Base-by-base conservation (phyloP, 2,329 filamentous ascomycete species). In the Colletotrichum orbiculare region DNA sequence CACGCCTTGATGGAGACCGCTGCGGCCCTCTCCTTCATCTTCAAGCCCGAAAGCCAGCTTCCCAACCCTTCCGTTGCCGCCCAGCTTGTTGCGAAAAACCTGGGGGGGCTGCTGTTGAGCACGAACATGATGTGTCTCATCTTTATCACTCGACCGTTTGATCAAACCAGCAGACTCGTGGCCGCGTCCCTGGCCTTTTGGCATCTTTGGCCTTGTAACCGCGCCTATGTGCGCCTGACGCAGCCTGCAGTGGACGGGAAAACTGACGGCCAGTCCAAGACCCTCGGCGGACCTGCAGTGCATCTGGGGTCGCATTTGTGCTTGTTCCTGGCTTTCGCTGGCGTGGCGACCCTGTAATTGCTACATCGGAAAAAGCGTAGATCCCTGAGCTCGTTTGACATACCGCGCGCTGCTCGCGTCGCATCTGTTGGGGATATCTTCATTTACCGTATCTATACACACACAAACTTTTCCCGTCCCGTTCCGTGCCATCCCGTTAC, bases 151-250 rank as follows among this genome's bases (percentile, higher is more conserved):
- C 73, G 75, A 2, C 69, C 73, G 2, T 71, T 77, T 48, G 74
- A 79, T 66, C 59, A 73, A 4, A 73, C 75, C 0, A 71, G 72
- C 4, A 73, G 76, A 8, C 67, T 77, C 17, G 68, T 81, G 2
- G 78, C 79, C 0, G 67, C 76, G 1, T 77, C 80, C 1, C 73
- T 86, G 64, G 82, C 78, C 1, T 78, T 78, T 25, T 86, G 84
- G 73, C 84, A 86, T 61, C 45, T 79, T 1, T 85, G 80, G 74
- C 84, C 84, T 2, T 78, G 76, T 37, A 74, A 78, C 52, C 75
- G 84, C 39, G 84, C 84, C 0, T 74, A 71, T 10, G 66, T 71
- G 13, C 75, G 78, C 43, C 72, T 82, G 11, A 65, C 67, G 35
- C 46, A 55, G n/a, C 67, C 67, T 10, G 63, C 67, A 17, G 69